Percentiles rank a stretch among this genome's conserved stretches.
phyloP scores from a whole-genome alignment of 306 rosid genomes.

The Oemleria cerasiformis region DNA sequence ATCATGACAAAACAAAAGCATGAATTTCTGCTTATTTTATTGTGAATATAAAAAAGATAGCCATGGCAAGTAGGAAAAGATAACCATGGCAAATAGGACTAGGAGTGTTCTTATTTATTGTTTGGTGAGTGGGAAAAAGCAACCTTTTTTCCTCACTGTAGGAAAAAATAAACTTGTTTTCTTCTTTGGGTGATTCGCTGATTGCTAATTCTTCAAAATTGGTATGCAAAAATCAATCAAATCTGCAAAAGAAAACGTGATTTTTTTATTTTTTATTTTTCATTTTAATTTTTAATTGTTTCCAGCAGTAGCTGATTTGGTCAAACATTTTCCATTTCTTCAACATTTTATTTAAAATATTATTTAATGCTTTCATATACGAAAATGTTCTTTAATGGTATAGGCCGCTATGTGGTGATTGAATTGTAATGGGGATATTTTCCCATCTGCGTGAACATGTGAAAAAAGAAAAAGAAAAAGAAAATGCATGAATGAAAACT shows the following conservation, averaged over 20 bases:
- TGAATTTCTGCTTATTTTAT: no score
- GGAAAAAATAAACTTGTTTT: background rate
- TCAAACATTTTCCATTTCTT: background rate
- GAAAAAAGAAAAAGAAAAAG: no score
- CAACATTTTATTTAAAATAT: background rate
- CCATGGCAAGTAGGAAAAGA: no score
- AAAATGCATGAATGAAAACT: background rate
- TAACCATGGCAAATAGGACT: no score
- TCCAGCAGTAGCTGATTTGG: background rate
- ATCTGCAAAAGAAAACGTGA: slow-evolving; percentile 1
- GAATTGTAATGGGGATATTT: background rate
- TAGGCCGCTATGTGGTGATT: background rate
- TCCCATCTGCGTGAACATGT: background rate
- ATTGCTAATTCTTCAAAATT: background rate
- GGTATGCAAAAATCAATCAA: background rate
- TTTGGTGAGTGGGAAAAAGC: background rate
- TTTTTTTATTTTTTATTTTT: no score
- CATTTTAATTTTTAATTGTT: background rate
- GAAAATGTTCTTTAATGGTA: background rate
- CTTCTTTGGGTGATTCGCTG: background rate
- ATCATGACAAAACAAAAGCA: no score
- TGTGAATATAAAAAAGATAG: background rate
- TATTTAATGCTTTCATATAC: background rate
- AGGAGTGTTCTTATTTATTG: background rate
- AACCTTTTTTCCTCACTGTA: background rate